phyloP scores from a whole-genome alignment of 768 basidiomycete species.

The Tylopilus subfusipes region DNA sequence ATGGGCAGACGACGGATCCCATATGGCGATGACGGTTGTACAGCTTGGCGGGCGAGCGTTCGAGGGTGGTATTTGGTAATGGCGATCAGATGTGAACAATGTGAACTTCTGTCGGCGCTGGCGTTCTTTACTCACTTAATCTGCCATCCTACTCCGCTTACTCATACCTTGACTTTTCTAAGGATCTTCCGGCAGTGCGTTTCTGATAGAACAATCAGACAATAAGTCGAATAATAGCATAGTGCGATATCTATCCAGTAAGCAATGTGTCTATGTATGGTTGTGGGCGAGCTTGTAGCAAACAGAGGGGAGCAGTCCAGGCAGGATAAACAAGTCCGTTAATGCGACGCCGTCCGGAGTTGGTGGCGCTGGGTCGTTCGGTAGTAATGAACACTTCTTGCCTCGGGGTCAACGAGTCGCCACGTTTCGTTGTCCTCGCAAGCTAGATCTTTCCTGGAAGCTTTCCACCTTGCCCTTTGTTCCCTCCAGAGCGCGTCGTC shows the following conservation, averaged over 20 bases:
- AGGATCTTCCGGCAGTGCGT: neutral
- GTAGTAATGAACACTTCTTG: neutral
- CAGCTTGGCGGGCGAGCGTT: slow-evolving; percentile 19
- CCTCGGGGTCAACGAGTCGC: slow-evolving; percentile 10
- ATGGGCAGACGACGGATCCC: slow-evolving; percentile 2
- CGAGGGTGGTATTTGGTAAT: slow-evolving; percentile 17
- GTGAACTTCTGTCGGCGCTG: neutral
- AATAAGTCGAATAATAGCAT: slow-evolving; percentile 2
- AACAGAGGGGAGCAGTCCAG: neutral
- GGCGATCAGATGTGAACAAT: slow-evolving; percentile 20
- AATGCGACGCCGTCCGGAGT: neutral
- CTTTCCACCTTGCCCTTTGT: slow-evolving; percentile 34
- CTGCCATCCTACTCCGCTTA: neutral
- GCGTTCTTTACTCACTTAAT: slow-evolving; percentile 6
- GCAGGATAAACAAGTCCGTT: neutral
- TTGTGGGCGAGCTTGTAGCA: neutral
- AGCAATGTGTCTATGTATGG: neutral
- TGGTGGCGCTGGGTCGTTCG: neutral
- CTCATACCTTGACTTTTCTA: neutral
- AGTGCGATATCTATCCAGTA: neutral
- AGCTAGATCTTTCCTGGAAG: slow-evolving; percentile 15
- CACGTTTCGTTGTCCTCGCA: slow-evolving; percentile 1
- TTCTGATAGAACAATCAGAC: neutral
- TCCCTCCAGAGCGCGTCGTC: slow-evolving; percentile 38
- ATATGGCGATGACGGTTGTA: slow-evolving; percentile 13